Evolutionary conservation across 805 yeast genomes (phyloP), one percentile per base, ranked within the genome.

Genomic region (Schwanniomyces yamadae): DNA sequence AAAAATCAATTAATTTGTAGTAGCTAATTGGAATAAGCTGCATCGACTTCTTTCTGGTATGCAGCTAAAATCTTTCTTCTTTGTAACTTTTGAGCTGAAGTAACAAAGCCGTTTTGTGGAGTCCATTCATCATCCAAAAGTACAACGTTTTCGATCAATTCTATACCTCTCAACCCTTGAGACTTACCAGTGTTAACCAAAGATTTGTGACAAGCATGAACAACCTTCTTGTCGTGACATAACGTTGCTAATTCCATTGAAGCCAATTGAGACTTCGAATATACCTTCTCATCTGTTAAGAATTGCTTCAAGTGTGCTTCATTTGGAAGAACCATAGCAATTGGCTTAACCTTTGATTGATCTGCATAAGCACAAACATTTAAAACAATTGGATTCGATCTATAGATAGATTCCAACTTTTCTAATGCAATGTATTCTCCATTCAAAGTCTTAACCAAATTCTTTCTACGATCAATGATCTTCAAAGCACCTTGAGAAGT

Each of bases 361-460:
- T 93, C 97, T 32, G 98, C 98, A 59, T 90, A 91, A 45, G 89
- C 90, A 66, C 97, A 90, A 45, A 91, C 71, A 69, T 93, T 91
- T 36, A 71, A 64, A 23, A 91, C 93, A 45, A 73, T 71, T 28
- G 77, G 66, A 62, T 84, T 84, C 20, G 96, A 83, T 66, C 97
- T 79, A 71, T 93, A 93, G 33, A 85, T 73, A 8, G 95, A 76
- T 68, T 93, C 99, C 48, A 93, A 71, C 66, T 90, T 90, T 67
- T 93, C 99, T 54, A 93, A 75, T 4, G 99, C 99, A 61, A 93
- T 87, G 65, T 93, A 93, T 70, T 93, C 99, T 66, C 99, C 99
- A 60, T 93, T 91, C 54, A 78, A 73, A 13, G 99, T 93, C 75
- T 93, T 93, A 51, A 93, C 95, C 63, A 93, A 74, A 62, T 93